These are phyloP conservation scores for Vinca major DNA, from an alignment of 305 asterid genomes.

Conservation along the genomic window DNA sequence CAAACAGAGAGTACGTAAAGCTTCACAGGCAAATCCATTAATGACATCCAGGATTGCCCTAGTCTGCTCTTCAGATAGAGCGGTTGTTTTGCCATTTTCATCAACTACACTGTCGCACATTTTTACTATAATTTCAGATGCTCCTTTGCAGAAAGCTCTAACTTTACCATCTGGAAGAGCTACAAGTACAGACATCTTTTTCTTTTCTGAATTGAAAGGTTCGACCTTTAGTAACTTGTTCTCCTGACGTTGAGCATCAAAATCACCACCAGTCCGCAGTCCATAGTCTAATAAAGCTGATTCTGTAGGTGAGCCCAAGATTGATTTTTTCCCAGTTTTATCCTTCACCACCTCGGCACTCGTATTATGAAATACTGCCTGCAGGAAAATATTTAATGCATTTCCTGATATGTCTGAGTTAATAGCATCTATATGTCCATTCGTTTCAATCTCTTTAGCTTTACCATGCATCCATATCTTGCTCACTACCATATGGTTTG, in stretches of 20 bases:
- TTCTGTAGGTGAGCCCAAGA: conserved; percentile 87
- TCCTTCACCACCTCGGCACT: conserved; percentile 73
- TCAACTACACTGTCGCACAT: conserved; percentile 51
- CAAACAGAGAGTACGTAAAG: conserved; percentile 81
- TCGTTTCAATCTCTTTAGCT: conserved; percentile 34
- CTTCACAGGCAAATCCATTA: conserved; percentile 63
- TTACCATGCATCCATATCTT: conserved; percentile 62
- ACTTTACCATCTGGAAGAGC: conserved; percentile 53
- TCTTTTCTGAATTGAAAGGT: conserved; percentile 89
- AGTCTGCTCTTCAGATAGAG: conserved; percentile 50
- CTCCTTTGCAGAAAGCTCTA: conserved; percentile 89
- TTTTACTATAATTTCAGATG: conserved; percentile 78
- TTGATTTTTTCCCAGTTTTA: conserved; percentile 51
- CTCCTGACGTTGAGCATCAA: conserved; percentile 42
- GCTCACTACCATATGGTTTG: conserved; percentile 84
- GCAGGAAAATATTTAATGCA: conserved; percentile 46
- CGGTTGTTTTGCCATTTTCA: conserved; percentile 47
- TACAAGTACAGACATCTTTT: conserved; percentile 80
- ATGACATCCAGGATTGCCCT: conserved; percentile 37
- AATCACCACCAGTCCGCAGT: conserved; percentile 70
- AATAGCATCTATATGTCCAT: conserved; percentile 23
- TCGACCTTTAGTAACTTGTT: conserved; percentile 64
- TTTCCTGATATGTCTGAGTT: conserved; percentile 36
- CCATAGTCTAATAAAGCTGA: conserved; percentile 77
- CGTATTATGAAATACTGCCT: conserved; percentile 68